Conservation (phyloP, 2,329 filamentous ascomycete species). For the Trichothecium roseum region DNA sequence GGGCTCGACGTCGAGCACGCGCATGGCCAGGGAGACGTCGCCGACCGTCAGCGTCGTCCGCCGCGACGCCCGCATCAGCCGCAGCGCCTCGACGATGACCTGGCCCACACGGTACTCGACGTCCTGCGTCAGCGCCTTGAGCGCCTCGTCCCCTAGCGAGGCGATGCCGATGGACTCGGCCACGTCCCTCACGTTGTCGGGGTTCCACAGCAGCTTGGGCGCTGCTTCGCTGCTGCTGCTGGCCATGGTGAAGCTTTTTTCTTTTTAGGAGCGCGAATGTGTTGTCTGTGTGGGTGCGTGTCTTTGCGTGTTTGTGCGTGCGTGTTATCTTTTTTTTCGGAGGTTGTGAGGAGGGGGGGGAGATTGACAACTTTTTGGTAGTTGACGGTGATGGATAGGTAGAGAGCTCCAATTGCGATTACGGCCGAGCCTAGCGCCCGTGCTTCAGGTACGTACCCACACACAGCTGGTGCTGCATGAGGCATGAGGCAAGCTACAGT, state of each 20-base stretch:
- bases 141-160: slow-evolving; percentile 71
- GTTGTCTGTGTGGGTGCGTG: background rate
- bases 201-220: slow-evolving; percentile 74
- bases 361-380: no score
- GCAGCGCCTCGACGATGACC: slow-evolving; percentile 85
- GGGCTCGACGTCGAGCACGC: slow-evolving; percentile 83
- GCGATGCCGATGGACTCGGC: slow-evolving; percentile 90
- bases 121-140: slow-evolving; percentile 81
- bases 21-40: slow-evolving; percentile 78
- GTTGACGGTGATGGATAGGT: no score
- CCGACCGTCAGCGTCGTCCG: slow-evolving; percentile 81
- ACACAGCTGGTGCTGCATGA: no score
- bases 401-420: no score
- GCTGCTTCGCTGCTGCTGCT: slow-evolving; percentile 18
- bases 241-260: slow-evolving; percentile 17
- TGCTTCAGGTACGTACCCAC: no score
- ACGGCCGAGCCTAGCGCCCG: no score
- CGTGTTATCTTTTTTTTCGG: no score
- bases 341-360: no score
- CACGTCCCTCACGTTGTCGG: slow-evolving; percentile 90
- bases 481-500: no score
- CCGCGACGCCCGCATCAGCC: slow-evolving; percentile 88
- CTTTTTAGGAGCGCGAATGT: no score
- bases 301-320: no score
- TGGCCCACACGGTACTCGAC: slow-evolving; percentile 92